Evolutionary conservation across 2,329 filamentous ascomycete species (phyloP).

Genomic region (Alternaria sp.): DNA sequence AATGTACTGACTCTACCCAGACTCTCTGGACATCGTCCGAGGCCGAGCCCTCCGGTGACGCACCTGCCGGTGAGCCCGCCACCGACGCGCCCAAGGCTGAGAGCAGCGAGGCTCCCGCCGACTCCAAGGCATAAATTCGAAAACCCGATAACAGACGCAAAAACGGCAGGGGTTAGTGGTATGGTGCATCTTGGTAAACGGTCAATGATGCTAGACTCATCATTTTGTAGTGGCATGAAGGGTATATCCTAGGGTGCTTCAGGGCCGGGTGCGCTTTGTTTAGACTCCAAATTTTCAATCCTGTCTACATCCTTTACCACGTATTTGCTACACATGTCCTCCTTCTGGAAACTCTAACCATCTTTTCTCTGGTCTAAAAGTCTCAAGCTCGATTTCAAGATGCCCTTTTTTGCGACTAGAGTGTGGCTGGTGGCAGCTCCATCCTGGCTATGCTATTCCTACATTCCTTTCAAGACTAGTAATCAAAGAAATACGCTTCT

Average conservation of each 20-base stretch:
- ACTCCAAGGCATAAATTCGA: slow-evolving; percentile 66
- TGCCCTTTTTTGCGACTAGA: background rate
- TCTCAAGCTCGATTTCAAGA: background rate
- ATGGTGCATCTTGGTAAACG: slow-evolving; percentile 47
- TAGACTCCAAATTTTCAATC: slow-evolving; percentile 52
- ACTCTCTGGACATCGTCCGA: slow-evolving; percentile 99
- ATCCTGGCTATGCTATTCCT: background rate
- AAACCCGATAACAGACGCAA: slow-evolving; percentile 40
- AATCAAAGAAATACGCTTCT: slow-evolving; percentile 8
- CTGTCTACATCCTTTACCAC: slow-evolving; percentile 39
- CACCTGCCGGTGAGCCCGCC: slow-evolving; percentile 64
- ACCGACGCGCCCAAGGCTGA: slow-evolving; percentile 59
- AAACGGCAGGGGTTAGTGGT: slow-evolving; percentile 43
- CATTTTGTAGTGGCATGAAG: slow-evolving; percentile 42
- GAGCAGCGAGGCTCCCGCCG: slow-evolving; percentile 57
- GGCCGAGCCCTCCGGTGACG: slow-evolving; percentile 77
- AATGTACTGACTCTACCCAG: slow-evolving; percentile 57
- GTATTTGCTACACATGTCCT: slow-evolving; percentile 8
- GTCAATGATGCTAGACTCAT: slow-evolving; percentile 43
- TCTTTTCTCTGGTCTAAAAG: background rate
- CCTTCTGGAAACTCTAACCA: background rate
- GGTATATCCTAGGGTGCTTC: slow-evolving; percentile 44
- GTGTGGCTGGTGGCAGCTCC: background rate
- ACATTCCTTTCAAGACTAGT: slow-evolving; percentile 3
- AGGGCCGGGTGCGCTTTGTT: slow-evolving; percentile 43